Conservation (phyloP, 306 rosid species). For the Spatholobus suberectus region DNA sequence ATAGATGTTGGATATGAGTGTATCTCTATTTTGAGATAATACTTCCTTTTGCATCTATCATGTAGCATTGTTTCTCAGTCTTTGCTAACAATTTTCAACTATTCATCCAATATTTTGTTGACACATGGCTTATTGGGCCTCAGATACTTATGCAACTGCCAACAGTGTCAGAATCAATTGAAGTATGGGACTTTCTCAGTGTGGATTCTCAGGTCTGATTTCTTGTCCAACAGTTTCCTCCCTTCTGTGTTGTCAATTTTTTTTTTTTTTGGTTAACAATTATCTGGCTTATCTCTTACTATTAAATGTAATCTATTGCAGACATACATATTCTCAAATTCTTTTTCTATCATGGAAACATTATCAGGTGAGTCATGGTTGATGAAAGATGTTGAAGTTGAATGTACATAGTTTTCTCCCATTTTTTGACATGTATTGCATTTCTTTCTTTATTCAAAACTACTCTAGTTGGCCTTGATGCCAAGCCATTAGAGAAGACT, state of each 20-base stretch:
- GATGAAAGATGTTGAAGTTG: constrained; percentile 44
- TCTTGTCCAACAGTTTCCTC: constrained; percentile 35
- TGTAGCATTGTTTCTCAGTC: constrained; percentile 28
- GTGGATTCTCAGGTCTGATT: constrained; percentile 96
- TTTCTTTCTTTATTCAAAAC: constrained; percentile 43
- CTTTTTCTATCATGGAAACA: constrained; percentile 92
- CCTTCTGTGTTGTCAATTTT: constrained; percentile 22
- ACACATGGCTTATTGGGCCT: constrained; percentile 38
- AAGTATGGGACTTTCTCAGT: constrained; percentile 98
- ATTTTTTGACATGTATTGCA: constrained; percentile 44
- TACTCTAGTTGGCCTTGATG: constrained; percentile 65
- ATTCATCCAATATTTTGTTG: constrained; percentile 41
- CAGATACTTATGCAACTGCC: constrained; percentile 97
- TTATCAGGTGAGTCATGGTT: constrained; percentile 76
- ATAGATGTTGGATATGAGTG: constrained; percentile 39
- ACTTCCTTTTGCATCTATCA: constrained; percentile 35
- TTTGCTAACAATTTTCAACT: constrained; percentile 33
- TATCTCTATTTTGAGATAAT: constrained; percentile 33
- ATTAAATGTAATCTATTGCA: constrained; percentile 53
- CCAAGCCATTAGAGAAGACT: constrained; percentile 70
- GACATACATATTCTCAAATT: constrained; percentile 90
- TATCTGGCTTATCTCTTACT: constrained; percentile 33
- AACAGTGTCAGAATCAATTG: constrained; percentile 93
- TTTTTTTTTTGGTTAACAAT: background rate
- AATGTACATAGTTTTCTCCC: constrained; percentile 16